phyloP scores from a whole-genome alignment of 2,329 filamentous ascomycete genomes.

The Xylaria sp. region DNA sequence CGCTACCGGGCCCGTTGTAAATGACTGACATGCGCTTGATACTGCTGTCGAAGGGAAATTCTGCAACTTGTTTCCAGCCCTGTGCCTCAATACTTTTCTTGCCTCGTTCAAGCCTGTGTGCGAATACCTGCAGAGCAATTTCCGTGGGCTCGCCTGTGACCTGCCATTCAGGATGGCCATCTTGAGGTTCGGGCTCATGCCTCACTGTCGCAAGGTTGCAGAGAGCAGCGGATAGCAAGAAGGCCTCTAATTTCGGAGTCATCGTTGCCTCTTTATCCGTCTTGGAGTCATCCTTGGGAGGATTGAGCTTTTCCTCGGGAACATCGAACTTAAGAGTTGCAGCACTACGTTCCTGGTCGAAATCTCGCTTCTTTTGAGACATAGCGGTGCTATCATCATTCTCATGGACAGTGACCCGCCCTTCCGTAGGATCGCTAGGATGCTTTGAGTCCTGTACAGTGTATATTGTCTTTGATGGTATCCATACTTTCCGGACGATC shows the following conservation, averaged over 20 bases:
- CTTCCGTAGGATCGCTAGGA: constrained; percentile 69
- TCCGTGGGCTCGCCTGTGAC: constrained; percentile 78
- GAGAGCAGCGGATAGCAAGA: constrained; percentile 67
- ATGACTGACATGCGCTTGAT: constrained; percentile 85
- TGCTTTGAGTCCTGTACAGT: constrained; percentile 70
- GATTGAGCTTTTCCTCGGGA: constrained; percentile 64
- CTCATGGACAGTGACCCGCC: constrained; percentile 60
- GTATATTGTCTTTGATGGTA: constrained; percentile 66
- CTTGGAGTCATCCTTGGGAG: constrained; percentile 49
- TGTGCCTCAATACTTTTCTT: constrained; percentile 62
- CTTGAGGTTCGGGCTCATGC: constrained; percentile 62
- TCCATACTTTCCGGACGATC: constrained; percentile 74
- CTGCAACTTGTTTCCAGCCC: constrained; percentile 72
- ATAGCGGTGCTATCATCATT: constrained; percentile 50
- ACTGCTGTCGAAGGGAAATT: constrained; percentile 81
- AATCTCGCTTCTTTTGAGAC: constrained; percentile 60
- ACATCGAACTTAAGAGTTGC: constrained; percentile 71
- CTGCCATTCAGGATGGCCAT: constrained; percentile 68
- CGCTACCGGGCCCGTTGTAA: constrained; percentile 62
- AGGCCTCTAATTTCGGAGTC: constrained; percentile 61
- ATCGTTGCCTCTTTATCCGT: constrained; percentile 53
- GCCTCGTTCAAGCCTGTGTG: constrained; percentile 71
- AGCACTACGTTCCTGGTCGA: constrained; percentile 67
- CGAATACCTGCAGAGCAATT: constrained; percentile 79
- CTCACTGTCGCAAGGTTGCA: constrained; percentile 73